Evolutionary conservation across 202 grass and related monocot species (phyloP), one percentile per base, ranked within the genome.

Genomic region (Zoysia matrella): DNA sequence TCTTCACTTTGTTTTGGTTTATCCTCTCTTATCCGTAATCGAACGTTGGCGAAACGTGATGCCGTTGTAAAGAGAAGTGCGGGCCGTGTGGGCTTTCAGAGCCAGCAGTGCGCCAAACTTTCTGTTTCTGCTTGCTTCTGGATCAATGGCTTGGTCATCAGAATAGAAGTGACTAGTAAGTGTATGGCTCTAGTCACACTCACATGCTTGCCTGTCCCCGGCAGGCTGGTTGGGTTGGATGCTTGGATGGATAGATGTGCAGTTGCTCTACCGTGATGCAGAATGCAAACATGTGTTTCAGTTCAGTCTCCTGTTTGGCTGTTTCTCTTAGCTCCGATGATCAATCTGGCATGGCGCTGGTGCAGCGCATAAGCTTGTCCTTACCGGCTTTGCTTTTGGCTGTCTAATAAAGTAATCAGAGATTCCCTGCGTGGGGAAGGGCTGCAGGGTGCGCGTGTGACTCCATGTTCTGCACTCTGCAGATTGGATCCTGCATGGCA

Each of bases 401-500:
- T 3, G 15, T 14, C 22, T 30, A 30, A 30, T 61, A 14, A 60
- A 70, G 5, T 11, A 77, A 64, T 13, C 22, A 48, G 22, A 54
- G 65, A 84, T 71, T 53, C 74, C 10, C 30, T 65, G 13, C 4
- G 16, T 48, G 18, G 51, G 6, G 47, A 4, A 60, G 22, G 22
- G 22, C 22, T 30, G 22, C 22, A 5, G n/a, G 56, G 5, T 3
- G 55, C 53, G 41, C 75, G 85, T 78, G 83, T 82, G 83, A 18
- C 47, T 8, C 60, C 87, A 85, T 7, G 73, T 82, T 30, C 22
- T 30, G 22, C 22, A 30, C 22, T 85, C 15, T 65, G 72, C 65
- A 11, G 73, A 67, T 73, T n/a, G 60, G 83, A 88, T 80, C 79
- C 62, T 30, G 79, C 22, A 30, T 30, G 22, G 22, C 22, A 30